Evolutionary conservation across 768 basidiomycete genomes (phyloP).

Genomic region (Boletus edulis): DNA sequence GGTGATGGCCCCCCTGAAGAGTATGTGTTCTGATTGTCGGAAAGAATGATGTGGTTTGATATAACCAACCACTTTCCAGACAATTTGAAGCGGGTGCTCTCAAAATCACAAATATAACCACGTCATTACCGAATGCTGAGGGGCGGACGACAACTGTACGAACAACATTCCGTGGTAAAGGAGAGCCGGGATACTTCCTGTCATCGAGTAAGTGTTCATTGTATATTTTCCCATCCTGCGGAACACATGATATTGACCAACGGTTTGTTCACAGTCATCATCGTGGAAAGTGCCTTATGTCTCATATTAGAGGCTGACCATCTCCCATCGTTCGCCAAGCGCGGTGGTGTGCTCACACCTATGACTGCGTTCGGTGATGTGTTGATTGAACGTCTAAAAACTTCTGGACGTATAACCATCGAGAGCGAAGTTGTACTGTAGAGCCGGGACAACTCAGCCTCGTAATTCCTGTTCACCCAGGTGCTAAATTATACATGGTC

Average conservation of each 20-base stretch:
- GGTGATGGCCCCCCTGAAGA: slow-evolving; percentile 64
- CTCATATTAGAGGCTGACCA: slow-evolving; percentile 55
- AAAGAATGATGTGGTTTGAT: slow-evolving; percentile 2
- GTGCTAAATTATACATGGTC: neutral
- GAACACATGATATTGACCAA: neutral
- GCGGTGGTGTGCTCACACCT: slow-evolving; percentile 83
- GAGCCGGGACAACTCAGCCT: neutral
- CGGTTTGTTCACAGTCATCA: slow-evolving; percentile 50
- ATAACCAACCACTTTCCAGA: slow-evolving; percentile 32
- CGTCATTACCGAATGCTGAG: slow-evolving; percentile 45
- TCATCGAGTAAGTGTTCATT: slow-evolving; percentile 6
- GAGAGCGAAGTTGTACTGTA: slow-evolving; percentile 43
- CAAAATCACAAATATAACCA: slow-evolving; percentile 67
- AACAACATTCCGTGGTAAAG: slow-evolving; percentile 59
- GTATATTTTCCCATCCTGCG: neutral
- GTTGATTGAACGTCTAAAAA: slow-evolving; percentile 63
- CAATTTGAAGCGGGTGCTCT: slow-evolving; percentile 58
- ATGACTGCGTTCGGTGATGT: slow-evolving; percentile 79
- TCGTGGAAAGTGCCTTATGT: slow-evolving; percentile 76
- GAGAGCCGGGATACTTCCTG: slow-evolving; percentile 71
- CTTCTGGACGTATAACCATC: slow-evolving; percentile 55
- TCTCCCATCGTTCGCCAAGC: slow-evolving; percentile 54
- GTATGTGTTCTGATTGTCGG: slow-evolving; percentile 36
- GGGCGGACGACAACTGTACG: slow-evolving; percentile 46
- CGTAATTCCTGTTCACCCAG: neutral